phyloP scores from a whole-genome alignment of 2,329 filamentous ascomycete genomes.

The Alternaria sp. region DNA sequence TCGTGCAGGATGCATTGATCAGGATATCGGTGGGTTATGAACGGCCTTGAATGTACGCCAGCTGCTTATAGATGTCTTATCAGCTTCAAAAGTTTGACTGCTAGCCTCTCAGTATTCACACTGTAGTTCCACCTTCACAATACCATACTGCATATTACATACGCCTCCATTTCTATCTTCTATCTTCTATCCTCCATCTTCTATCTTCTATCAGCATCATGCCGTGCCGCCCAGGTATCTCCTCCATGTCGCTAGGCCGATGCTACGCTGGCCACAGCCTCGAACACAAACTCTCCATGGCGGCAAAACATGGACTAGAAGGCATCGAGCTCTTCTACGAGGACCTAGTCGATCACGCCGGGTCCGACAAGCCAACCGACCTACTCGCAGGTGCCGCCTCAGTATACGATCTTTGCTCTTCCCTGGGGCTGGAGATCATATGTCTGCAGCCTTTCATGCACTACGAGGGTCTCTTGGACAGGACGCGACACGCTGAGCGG shows the following conservation, averaged over 20 bases:
- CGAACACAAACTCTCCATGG: slow-evolving; percentile 70
- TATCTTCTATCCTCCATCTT: neutral
- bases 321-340: slow-evolving; percentile 82
- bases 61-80: neutral
- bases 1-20: neutral
- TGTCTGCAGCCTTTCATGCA: slow-evolving; percentile 79
- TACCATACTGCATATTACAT: neutral
- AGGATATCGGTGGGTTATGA: neutral
- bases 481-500: slow-evolving; percentile 61
- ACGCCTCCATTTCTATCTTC: neutral
- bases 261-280: slow-evolving; percentile 71
- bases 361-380: slow-evolving; percentile 51
- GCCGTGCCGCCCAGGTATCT: slow-evolving; percentile 69
- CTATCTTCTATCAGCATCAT: slow-evolving; percentile 34
- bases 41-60: neutral
- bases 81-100: neutral
- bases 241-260: slow-evolving; percentile 77
- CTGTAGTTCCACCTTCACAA: neutral
- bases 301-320: slow-evolving; percentile 67
- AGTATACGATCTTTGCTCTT: slow-evolving; percentile 64
- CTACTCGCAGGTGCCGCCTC: slow-evolving; percentile 64
- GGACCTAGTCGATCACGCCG: slow-evolving; percentile 70
- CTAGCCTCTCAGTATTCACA: neutral
- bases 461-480: slow-evolving; percentile 75
- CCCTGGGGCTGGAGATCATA: slow-evolving; percentile 64